Evolutionary conservation across 352 stramenopile species (phyloP).

Genomic region (Globisporangium alternatum): DNA sequence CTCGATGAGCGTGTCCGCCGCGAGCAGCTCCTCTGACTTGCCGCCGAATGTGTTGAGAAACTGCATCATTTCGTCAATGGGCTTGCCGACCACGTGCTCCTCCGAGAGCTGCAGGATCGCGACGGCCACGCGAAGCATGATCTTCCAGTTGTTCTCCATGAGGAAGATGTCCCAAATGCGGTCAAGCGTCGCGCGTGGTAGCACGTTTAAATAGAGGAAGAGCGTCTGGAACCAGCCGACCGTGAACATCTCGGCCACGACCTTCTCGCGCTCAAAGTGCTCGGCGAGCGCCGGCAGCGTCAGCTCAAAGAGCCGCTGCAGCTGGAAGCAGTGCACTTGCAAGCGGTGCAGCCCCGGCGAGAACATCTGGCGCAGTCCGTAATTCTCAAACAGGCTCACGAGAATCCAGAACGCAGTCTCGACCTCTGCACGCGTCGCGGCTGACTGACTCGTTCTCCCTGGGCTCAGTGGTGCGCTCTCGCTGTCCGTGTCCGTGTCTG

Average conservation of each 20-base stretch:
- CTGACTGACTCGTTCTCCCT: slow-evolving; percentile 23
- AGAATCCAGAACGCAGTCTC: slow-evolving; percentile 82
- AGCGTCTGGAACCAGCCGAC: slow-evolving; percentile 89
- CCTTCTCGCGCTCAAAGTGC: slow-evolving; percentile 75
- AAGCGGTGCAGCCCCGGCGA: slow-evolving; percentile 63
- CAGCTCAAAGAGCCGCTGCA: slow-evolving; percentile 62
- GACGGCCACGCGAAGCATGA: slow-evolving; percentile 69
- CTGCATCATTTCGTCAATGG: slow-evolving; percentile 84
- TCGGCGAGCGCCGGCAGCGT: slow-evolving; percentile 48
- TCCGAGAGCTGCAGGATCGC: slow-evolving; percentile 69
- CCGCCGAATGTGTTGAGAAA: slow-evolving; percentile 85
- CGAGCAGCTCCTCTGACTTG: slow-evolving; percentile 52
- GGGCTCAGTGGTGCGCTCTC: slow-evolving; percentile 25
- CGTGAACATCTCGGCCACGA: slow-evolving; percentile 86
- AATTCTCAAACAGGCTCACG: slow-evolving; percentile 77
- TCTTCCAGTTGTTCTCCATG: slow-evolving; percentile 86
- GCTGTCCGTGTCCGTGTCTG: slow-evolving; percentile 13
- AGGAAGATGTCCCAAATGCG: slow-evolving; percentile 87
- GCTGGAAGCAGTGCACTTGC: slow-evolving; percentile 82
- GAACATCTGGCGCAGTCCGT: slow-evolving; percentile 79
- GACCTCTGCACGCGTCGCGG: slow-evolving; percentile 46
- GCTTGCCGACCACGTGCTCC: slow-evolving; percentile 51
- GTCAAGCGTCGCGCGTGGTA: slow-evolving; percentile 65
- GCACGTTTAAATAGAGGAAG: slow-evolving; percentile 84
- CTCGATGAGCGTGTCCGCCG: slow-evolving; percentile 39